Base-by-base conservation (phyloP, 1,284 basidiomycete species). In the Melanopsichium pennsylvanicum region DNA sequence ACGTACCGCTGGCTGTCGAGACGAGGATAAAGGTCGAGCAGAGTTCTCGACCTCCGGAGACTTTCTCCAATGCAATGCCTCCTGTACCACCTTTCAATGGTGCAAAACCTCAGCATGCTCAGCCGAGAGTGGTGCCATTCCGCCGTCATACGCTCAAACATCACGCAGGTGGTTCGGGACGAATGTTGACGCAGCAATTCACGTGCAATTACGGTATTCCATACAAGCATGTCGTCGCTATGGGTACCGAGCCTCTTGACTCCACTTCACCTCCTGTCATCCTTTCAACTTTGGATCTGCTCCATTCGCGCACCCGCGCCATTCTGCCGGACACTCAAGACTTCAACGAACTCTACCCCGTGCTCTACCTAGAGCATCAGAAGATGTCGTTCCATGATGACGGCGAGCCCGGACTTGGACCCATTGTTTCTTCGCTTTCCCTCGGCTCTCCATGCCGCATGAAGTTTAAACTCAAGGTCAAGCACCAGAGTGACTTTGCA, bases 291-390 rank as follows among this genome's bases (percentile, higher is more conserved):
- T 43, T 69, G 10, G 19, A 32, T 1, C 41, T 70, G 3, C 51
- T 70, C 7, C 39, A 43, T 13, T 1, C n/a, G 1, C 48, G 60
- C 2, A 68, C 64, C 4, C 23, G 35, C 8, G 15, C 49, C 4
- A 33, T 42, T 9, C 27, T 61, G 2, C 5, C 54, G 0, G 4
- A 15, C 1, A 13, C n/a, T 23, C 23, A 37, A 4, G 35, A 32
- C 15, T 74, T 74, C 35, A 74, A 74, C 59, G 72, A 74, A 44
- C 50, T 74, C 16, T 74, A 74, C 45, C 71, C 71, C 0, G 69
- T 71, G 15, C 47, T 58, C 1, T 74, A 74, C 33, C 47, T 71
- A 3, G 44, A 62, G 10, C 48, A 56, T 15, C 72, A 74, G 32
- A 47, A 49, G 25, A 74, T 74, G 72, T 54, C 45, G 3, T 74